phyloP scores from a whole-genome alignment of 2,329 filamentous ascomycete genomes.

The Fusarium xyrophilum region DNA sequence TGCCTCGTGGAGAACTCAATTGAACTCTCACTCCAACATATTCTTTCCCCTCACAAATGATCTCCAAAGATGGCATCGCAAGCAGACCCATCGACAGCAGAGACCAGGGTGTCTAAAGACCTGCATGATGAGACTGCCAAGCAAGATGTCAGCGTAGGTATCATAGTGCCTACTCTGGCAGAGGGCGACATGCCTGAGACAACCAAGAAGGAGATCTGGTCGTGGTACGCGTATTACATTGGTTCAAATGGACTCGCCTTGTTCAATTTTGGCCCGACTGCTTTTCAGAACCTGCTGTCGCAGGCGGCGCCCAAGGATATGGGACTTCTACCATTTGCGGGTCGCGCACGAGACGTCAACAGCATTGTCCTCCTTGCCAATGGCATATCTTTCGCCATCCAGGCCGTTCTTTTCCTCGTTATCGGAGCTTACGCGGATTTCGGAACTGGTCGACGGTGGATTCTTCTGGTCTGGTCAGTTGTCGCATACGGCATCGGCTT shows the following conservation, averaged over 20 bases:
- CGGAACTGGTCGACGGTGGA: slow-evolving; percentile 67
- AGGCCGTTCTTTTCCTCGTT: slow-evolving; percentile 63
- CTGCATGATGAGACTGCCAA: neutral
- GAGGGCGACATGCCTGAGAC: slow-evolving; percentile 26
- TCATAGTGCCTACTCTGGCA: slow-evolving; percentile 14
- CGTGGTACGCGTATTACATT: slow-evolving; percentile 62
- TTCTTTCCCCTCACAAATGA: neutral
- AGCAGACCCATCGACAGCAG: neutral
- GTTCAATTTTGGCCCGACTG: slow-evolving; percentile 70
- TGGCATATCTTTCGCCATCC: slow-evolving; percentile 72
- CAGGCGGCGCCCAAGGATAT: slow-evolving; percentile 64
- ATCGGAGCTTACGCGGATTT: slow-evolving; percentile 67
- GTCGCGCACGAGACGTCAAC: slow-evolving; percentile 65
- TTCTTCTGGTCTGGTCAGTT: slow-evolving; percentile 66
- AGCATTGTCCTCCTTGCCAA: slow-evolving; percentile 71
- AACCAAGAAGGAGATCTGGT: slow-evolving; percentile 34
- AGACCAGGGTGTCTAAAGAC: neutral
- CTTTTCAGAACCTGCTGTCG: slow-evolving; percentile 69
- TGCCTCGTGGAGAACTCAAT: slow-evolving; percentile 3
- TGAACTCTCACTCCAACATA: neutral
- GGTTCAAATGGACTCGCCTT: slow-evolving; percentile 69
- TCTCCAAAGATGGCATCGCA: neutral
- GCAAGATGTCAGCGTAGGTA: slow-evolving; percentile 9
- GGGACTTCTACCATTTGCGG: slow-evolving; percentile 62
- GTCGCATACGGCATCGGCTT: slow-evolving; percentile 70